These are phyloP conservation scores for Fusarium algeriense DNA, from an alignment of 2,329 filamentous ascomycete genomes.

Conservation along the genomic window DNA sequence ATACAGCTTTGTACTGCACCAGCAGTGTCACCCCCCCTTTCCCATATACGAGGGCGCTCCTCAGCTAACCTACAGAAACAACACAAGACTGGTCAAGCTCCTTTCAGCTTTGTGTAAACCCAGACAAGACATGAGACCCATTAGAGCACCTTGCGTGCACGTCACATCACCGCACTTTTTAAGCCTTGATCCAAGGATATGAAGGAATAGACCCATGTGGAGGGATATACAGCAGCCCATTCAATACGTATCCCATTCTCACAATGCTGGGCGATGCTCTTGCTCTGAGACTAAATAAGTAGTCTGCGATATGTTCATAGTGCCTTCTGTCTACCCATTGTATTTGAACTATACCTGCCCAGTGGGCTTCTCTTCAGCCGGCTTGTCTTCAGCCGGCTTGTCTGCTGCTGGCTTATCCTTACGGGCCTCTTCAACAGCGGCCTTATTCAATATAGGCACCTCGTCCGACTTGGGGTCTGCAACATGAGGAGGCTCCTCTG, in stretches of 20 bases:
- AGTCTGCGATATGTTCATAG: conserved; percentile 9
- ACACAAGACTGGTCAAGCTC: not conserved
- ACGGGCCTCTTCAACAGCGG: conserved; percentile 28
- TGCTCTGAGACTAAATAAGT: conserved; percentile 16
- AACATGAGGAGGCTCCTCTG: conserved; percentile 62
- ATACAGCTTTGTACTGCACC: conserved; percentile 12
- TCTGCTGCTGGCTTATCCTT: conserved; percentile 34
- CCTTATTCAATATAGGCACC: conserved; percentile 37
- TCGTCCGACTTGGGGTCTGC: conserved; percentile 43
- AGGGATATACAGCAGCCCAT: conserved; percentile 1
- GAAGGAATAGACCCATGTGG: not conserved
- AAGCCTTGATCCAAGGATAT: not conserved
- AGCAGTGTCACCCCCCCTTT: conserved; percentile 5
- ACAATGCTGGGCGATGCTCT: conserved; percentile 7
- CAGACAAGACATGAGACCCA: conserved; percentile 6
- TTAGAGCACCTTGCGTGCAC: conserved; percentile 7
- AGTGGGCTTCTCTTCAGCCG: conserved; percentile 14
- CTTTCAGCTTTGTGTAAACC: conserved; percentile 1
- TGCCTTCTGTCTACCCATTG: conserved; percentile 14
- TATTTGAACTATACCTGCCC: conserved; percentile 14
- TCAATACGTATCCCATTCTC: conserved; percentile 13
- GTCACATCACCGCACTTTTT: conserved; percentile 17
- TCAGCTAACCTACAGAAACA: conserved; percentile 5
- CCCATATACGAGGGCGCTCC: conserved; percentile 14
- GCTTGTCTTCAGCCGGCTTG: conserved; percentile 31